A percentile compares a stretch with the other conserved stretches of the same genome.
phyloP scores from a whole-genome alignment of 345 rosid species.

The Arabidopsis arenosa region DNA sequence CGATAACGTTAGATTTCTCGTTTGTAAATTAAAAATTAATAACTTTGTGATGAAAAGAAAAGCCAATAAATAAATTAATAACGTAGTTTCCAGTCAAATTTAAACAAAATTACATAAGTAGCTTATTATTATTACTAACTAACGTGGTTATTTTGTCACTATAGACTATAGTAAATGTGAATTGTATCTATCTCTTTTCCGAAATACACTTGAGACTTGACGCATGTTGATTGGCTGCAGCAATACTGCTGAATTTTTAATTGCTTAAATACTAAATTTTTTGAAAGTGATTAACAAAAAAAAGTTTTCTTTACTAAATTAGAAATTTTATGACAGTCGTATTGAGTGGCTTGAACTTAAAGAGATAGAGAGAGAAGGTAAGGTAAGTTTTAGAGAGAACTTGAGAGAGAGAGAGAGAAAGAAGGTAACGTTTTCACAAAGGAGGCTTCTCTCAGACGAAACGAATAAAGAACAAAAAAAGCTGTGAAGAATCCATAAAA shows the following conservation, averaged over 20 bases:
- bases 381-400: neutral
- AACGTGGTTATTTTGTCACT: too few species aligned
- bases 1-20: neutral
- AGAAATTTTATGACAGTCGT: conserved; percentile 9
- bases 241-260: neutral
- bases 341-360: conserved; percentile 18
- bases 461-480: conserved; percentile 33
- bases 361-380: neutral
- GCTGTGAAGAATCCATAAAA: conserved; percentile 37
- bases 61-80: neutral
- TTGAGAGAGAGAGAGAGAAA: neutral
- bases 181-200: neutral
- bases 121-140: neutral
- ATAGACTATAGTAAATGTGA: neutral
- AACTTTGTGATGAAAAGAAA: neutral
- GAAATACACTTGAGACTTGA: neutral
- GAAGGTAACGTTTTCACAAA: neutral
- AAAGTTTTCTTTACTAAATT: neutral
- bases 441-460: conserved; percentile 44
- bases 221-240: neutral
- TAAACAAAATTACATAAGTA: neutral
- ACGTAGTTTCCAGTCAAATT: neutral
- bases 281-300: neutral
- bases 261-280: neutral
- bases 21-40: neutral